Conservation (phyloP, 331 rosid species). For the Saraca asoca region DNA sequence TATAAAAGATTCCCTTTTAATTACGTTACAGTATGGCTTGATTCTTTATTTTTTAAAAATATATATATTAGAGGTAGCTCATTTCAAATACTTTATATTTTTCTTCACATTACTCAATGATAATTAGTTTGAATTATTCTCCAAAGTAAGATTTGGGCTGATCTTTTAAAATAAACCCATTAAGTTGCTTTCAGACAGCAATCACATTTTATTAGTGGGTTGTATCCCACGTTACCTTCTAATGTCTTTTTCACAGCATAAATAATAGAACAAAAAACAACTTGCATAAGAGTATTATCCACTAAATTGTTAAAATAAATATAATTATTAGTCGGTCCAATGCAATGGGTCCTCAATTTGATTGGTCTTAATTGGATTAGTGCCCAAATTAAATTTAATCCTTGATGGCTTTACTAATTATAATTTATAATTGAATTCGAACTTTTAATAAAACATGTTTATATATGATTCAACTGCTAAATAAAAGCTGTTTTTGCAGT, state of each 20-base stretch:
- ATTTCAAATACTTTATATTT: neutral
- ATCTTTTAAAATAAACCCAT: conserved; percentile 29
- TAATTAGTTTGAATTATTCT: conserved; percentile 34
- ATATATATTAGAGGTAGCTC: too few species aligned
- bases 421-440: conserved; percentile 34
- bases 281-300: conserved; percentile 27
- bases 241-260: conserved; percentile 14
- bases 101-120: neutral
- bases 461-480: too few species aligned
- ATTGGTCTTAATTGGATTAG: conserved; percentile 34
- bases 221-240: conserved; percentile 34
- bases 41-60: too few species aligned
- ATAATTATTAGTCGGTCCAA: conserved; percentile 35
- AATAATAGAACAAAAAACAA: conserved; percentile 5
- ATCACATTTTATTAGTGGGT: conserved; percentile 26
- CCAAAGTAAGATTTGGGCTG: conserved; percentile 1
- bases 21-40: too few species aligned
- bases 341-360: conserved; percentile 19
- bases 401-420: conserved; percentile 32
- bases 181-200: conserved; percentile 28
- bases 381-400: conserved; percentile 29
- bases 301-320: conserved; percentile 20
- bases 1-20: too few species aligned
- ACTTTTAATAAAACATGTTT: conserved; percentile 12
- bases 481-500: too few species aligned